Evolutionary conservation across 179 eudicot species (phyloP), one percentile per base, ranked within the genome.

Genomic region (Drosera spatulata): DNA sequence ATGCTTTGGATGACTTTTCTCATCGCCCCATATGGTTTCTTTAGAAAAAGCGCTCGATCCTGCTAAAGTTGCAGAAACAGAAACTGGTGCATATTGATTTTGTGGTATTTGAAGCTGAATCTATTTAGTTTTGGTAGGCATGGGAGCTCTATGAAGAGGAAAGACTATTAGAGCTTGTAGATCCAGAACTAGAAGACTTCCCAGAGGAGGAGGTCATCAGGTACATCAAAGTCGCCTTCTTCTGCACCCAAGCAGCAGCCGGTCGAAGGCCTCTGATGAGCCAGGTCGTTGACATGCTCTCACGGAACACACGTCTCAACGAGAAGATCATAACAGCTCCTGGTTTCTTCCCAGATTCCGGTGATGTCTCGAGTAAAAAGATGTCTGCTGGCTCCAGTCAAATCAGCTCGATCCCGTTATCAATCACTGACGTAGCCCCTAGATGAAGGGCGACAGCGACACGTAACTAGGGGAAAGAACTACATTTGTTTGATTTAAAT

Each of bases 101-200:
- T 22, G 33, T 22, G 33, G 33, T 22, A 22, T 22, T 10, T 52
- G 48, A 53, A 22, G 51, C 5, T 38, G 2, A 38, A 4, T 10
- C 3, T n/a, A 22, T 50, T 51, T 8, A 11, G 2, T 15, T 10
- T 49, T 39, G 52, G 44, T 70, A 93, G 99, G 88, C 93, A 11
- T 88, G 99, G 99, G 69, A 84, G 63, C 84, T 89, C 14, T 77
- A 84, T 33, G 80, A 78, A 64, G 84, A 82, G 69, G 90, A 82
- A 40, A 81, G 76, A 69, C 71, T 89, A 22, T 56, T 78, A 43
- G 99, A 93, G 66, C 70, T 93, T 53, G 93, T 84, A 37, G 96
- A 89, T 63, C 75, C 87, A 14, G 88, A 82, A 61, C 66, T 93
- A 44, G 72, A 63, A 41, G 78, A 80, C 22, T 84, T 66, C 59